Percentiles rank a stretch among this genome's conserved stretches.
phyloP scores from a whole-genome alignment of 495 filamentous ascomycete species.

The Tuber calosporum region DNA sequence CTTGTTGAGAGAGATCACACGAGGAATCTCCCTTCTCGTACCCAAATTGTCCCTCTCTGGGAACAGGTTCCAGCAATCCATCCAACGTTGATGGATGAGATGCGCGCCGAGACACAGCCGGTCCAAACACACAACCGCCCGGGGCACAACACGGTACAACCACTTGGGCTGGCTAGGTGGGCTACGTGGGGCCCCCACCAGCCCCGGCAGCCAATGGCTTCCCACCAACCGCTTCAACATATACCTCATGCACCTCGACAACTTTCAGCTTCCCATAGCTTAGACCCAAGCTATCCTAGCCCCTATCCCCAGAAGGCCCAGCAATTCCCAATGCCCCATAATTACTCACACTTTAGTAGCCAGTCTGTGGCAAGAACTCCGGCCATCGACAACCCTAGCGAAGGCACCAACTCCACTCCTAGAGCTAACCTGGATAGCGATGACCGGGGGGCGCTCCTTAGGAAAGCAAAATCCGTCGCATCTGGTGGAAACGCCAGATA shows the following conservation, averaged over 20 bases:
- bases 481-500: not conserved
- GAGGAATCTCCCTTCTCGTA: not conserved
- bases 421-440: not conserved
- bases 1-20: not conserved
- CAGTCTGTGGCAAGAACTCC: not conserved
- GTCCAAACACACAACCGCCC: not conserved
- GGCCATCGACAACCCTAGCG: not conserved
- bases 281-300: not conserved
- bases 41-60: not conserved
- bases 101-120: not conserved
- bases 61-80: conserved; percentile 1
- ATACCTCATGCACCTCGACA: not conserved
- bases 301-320: not conserved
- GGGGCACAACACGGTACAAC: not conserved
- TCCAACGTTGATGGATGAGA: not conserved
- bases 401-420: not conserved
- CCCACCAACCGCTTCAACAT: not conserved
- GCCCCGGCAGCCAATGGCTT: not conserved
- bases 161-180: not conserved
- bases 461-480: not conserved
- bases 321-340: not conserved
- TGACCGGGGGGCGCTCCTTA: not conserved
- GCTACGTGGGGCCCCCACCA: not conserved
- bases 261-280: not conserved
- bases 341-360: not conserved